A percentile compares a stretch with the other conserved stretches of the same genome.
These are phyloP conservation scores for Polytrichum formosum DNA, from an alignment of 225 moss, liverwort and hornwort genomes.

Conservation along the genomic window DNA sequence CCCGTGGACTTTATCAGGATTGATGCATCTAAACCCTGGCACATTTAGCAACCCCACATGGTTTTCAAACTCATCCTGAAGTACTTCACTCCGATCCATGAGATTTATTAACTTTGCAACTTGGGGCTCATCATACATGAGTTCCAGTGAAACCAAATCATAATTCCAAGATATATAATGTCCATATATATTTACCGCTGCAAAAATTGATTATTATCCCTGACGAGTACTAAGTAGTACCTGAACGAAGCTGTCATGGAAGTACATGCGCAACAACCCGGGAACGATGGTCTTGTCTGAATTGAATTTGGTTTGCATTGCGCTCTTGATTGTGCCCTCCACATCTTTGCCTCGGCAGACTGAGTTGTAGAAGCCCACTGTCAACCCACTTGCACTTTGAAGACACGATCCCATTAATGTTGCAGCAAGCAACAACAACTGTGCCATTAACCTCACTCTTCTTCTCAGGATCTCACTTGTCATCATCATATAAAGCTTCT, in stretches of 20 bases:
- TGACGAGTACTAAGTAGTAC: constrained; percentile 4
- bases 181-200: too few relatives aligned
- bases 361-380: constrained; percentile 39
- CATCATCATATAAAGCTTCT: too few relatives aligned
- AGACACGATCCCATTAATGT: neutral
- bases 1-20: constrained; percentile 32
- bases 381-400: constrained; percentile 26
- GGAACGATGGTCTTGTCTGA: constrained; percentile 44
- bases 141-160: neutral
- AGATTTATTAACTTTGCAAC: too few relatives aligned
- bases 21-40: constrained; percentile 66
- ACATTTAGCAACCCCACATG: neutral
- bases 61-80: neutral
- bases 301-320: constrained; percentile 17
- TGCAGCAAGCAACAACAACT: too few relatives aligned
- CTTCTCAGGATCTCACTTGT: too few relatives aligned
- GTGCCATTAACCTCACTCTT: too few relatives aligned
- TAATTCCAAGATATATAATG: too few relatives aligned
- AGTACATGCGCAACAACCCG: constrained; percentile 45
- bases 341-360: constrained; percentile 22
- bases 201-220: neutral
- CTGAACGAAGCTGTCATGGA: constrained; percentile 51
- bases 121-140: neutral
- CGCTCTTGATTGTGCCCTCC: constrained; percentile 22
- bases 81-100: too few relatives aligned